Evolutionary conservation across 441 rosid genomes (phyloP).

Genomic region (Adansonia madagascariensis): DNA sequence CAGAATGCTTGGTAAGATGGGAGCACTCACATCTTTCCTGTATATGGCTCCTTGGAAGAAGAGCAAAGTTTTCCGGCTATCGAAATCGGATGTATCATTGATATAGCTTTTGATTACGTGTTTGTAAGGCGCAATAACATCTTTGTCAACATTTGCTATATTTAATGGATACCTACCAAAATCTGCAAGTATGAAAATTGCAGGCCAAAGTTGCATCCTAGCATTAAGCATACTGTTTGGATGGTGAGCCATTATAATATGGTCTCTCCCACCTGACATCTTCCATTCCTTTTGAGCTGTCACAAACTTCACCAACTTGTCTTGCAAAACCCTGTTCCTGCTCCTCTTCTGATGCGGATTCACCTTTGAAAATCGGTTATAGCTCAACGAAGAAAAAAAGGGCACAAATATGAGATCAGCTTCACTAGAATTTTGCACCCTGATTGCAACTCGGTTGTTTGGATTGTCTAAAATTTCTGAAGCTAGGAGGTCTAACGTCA

Average conservation of each 20-base stretch:
- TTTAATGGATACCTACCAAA: conserved; percentile 92
- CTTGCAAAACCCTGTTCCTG: conserved; percentile 64
- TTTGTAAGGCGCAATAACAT: conserved; percentile 86
- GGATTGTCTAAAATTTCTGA: conserved; percentile 53
- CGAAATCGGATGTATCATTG: conserved; percentile 66
- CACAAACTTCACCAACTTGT: conserved; percentile 60
- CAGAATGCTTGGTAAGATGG: conserved; percentile 16
- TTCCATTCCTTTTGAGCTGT: conserved; percentile 75
- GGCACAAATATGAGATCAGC: conserved; percentile 90
- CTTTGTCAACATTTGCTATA: conserved; percentile 82
- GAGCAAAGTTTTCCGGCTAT: conserved; percentile 67
- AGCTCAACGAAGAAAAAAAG: conserved; percentile 82
- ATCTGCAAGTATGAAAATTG: conserved; percentile 78
- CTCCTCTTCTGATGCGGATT: conserved; percentile 67
- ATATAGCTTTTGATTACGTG: conserved; percentile 64
- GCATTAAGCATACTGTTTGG: conserved; percentile 85
- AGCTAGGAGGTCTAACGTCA: conserved; percentile 79
- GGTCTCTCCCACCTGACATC: conserved; percentile 77
- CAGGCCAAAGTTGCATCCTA: conserved; percentile 74
- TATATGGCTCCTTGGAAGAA: conserved; percentile 95
- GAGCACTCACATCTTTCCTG: conserved; percentile 87
- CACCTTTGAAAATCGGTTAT: conserved; percentile 67
- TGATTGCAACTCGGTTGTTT: conserved; percentile 49
- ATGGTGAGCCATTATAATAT: conserved; percentile 84
- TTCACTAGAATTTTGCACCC: conserved; percentile 73